Percentiles rank a stretch among this genome's conserved stretches.
phyloP scores from a whole-genome alignment of 163 green algal species.

The Chloromonas sp. region DNA sequence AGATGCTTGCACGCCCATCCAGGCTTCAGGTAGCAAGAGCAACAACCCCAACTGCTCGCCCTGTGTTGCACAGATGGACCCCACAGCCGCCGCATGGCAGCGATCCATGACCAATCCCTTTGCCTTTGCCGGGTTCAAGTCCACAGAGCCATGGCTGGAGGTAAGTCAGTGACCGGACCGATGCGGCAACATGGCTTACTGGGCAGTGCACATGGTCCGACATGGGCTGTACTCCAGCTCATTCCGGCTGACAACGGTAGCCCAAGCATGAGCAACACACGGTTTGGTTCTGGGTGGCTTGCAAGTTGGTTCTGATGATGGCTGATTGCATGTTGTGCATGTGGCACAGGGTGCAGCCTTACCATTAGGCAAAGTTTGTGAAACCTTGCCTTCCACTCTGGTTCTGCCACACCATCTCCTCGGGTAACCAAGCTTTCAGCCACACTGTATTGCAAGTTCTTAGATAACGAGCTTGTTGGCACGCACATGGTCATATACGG shows the following conservation, averaged over 20 bases:
- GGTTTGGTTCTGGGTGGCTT: too few relatives aligned
- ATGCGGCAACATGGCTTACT: background rate
- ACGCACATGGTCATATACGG: background rate
- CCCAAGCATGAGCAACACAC: too few relatives aligned
- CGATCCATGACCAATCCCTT: constrained; percentile 67
- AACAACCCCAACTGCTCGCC: background rate
- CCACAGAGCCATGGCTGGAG: constrained; percentile 69
- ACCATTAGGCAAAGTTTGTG: too few relatives aligned
- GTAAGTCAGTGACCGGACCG: constrained; percentile 6
- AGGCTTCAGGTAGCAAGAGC: background rate
- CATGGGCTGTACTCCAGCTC: too few relatives aligned
- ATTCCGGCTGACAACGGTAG: too few relatives aligned
- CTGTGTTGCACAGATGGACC: constrained; percentile 63
- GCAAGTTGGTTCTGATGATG: background rate
- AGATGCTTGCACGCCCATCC: too few relatives aligned
- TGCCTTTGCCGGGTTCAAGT: constrained; percentile 70
- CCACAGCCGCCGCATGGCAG: constrained; percentile 46
- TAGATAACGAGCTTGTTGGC: background rate
- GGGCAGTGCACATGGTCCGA: too few relatives aligned
- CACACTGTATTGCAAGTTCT: background rate
- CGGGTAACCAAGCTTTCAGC: background rate
- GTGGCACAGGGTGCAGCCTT: background rate
- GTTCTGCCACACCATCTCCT: too few relatives aligned
- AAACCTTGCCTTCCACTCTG: too few relatives aligned
- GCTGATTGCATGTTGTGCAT: background rate